Evolutionary conservation across 495 filamentous ascomycete species (phyloP).

Genomic region (Hypoxylon perforatum): DNA sequence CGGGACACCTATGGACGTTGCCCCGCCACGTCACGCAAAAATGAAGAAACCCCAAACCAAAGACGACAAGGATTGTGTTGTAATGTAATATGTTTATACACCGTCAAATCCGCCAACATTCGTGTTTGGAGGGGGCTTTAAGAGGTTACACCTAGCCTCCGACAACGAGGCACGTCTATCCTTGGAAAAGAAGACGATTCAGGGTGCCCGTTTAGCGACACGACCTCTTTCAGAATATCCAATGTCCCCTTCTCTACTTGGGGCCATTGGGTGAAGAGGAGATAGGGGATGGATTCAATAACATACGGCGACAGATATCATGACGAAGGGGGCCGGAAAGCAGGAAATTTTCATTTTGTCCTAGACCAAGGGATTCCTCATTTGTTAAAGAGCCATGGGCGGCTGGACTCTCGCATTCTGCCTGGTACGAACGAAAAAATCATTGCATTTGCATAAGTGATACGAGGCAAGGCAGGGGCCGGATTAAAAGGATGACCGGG

Average conservation of each 20-base stretch:
- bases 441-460: conserved; percentile 42
- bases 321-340: conserved; percentile 14
- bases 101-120: conserved; percentile 6
- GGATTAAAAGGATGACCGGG: conserved; percentile 11
- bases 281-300: neutral
- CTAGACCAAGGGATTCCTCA: conserved; percentile 28
- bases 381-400: conserved; percentile 22
- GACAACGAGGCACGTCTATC: conserved; percentile 18
- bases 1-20: conserved; percentile 65
- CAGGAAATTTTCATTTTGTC: conserved; percentile 35
- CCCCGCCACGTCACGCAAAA: conserved; percentile 58
- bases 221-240: conserved; percentile 32
- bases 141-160: neutral
- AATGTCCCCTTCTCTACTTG: conserved; percentile 6
- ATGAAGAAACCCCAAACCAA: conserved; percentile 60
- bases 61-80: conserved; percentile 67
- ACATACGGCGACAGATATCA: conserved; percentile 13
- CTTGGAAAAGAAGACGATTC: conserved; percentile 29
- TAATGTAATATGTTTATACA: conserved; percentile 62
- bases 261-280: conserved; percentile 11
- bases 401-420: conserved; percentile 34
- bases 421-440: conserved; percentile 35
- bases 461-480: conserved; percentile 16
- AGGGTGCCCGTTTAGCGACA: conserved; percentile 19
- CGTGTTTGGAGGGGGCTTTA: neutral